Evolutionary conservation across 768 basidiomycete genomes (phyloP), one percentile per base, ranked within the genome.

Genomic region (Scleroderma citrinum): DNA sequence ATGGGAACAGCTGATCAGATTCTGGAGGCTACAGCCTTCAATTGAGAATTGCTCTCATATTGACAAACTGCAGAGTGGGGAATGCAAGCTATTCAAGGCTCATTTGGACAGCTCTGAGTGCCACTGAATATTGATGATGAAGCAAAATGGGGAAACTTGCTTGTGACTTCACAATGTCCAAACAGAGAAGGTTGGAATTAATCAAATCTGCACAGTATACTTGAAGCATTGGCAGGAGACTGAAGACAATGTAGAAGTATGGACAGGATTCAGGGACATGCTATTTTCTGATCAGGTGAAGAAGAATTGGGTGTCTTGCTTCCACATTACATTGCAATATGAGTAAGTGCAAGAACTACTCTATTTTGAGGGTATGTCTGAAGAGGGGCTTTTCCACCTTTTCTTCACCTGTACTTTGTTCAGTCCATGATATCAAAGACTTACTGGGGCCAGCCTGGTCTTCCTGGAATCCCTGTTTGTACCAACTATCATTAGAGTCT

Each of bases 61-160:
- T 55, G 69, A 2, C 76, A 80, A 56, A 71, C 76, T 1, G 74
- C 74, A 11, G 75, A 80, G 54, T 80, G 76, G 78, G 76, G 76
- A 0, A 77, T 72, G 66, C 62, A 63, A 1, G 50, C 59, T 5
- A 43, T 79, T 7, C 75, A 76, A 51, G 73, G 73, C 7, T 70
- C 71, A 1, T 79, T 76, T 64, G 72, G 76, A 5, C 58, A 67
- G 1, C 63, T 80, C 10, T 59, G 67, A 4, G 44, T 80, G 2
- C 77, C 70, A 2, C 55, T 78, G 1, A 51, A 61, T 13, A 69
- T 74, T 21, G 53, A 65, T 34, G 31, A 73, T 48, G 44, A 39
- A 2, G 34, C 58, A 3, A 17, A 24, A 1, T 53, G 69, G 2
- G 44, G 20, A 8, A 54, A 60, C 56, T 7, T 66, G 63, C 50